A percentile compares a stretch with the other conserved stretches of the same genome.
These are phyloP conservation scores for Pyrenopolyporus hunteri DNA, from an alignment of 495 filamentous ascomycete genomes.

Conservation along the genomic window DNA sequence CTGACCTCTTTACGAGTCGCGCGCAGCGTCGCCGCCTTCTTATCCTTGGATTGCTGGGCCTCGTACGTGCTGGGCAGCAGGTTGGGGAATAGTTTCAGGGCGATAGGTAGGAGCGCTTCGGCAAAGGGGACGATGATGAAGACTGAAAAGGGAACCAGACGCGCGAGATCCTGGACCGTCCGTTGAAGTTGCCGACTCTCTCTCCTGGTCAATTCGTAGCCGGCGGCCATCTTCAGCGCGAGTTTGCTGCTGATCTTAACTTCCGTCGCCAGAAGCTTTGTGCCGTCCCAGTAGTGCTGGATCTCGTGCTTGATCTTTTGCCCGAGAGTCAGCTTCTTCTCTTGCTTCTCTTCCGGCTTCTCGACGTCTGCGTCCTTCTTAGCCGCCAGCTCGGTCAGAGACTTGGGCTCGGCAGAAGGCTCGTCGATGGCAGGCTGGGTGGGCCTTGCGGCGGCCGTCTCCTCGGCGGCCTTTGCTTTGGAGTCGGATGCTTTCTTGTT, in stretches of 20 bases:
- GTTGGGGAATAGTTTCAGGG: conserved; percentile 94
- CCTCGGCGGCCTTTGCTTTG: conserved; percentile 43
- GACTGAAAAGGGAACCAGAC: conserved; percentile 93
- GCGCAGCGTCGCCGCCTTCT: conserved; percentile 81
- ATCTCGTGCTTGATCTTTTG: conserved; percentile 93
- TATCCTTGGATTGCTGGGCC: conserved; percentile 84
- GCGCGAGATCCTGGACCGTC: conserved; percentile 91
- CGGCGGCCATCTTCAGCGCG: conserved; percentile 95
- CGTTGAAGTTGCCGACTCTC: conserved; percentile 91
- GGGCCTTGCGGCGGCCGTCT: conserved; percentile 42
- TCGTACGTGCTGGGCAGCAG: conserved; percentile 97
- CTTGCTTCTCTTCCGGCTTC: conserved; percentile 72
- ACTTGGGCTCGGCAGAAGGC: conserved; percentile 35
- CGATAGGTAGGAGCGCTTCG: conserved; percentile 91
- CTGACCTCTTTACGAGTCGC: conserved; percentile 93
- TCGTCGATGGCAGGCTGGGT: conserved; percentile 18
- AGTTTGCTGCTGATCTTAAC: conserved; percentile 89
- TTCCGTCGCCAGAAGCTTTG: conserved; percentile 93
- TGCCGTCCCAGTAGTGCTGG: conserved; percentile 98
- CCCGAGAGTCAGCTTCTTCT: conserved; percentile 80
- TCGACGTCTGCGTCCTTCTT: conserved; percentile 49
- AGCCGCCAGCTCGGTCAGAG: conserved; percentile 42
- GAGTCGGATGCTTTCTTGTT: conserved; percentile 47
- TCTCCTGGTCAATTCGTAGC: conserved; percentile 93
- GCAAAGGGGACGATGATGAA: conserved; percentile 97